Evolutionary conservation across 495 filamentous ascomycete genomes (phyloP), one percentile per base, ranked within the genome.

Genomic region (Trichoderma parareesei): DNA sequence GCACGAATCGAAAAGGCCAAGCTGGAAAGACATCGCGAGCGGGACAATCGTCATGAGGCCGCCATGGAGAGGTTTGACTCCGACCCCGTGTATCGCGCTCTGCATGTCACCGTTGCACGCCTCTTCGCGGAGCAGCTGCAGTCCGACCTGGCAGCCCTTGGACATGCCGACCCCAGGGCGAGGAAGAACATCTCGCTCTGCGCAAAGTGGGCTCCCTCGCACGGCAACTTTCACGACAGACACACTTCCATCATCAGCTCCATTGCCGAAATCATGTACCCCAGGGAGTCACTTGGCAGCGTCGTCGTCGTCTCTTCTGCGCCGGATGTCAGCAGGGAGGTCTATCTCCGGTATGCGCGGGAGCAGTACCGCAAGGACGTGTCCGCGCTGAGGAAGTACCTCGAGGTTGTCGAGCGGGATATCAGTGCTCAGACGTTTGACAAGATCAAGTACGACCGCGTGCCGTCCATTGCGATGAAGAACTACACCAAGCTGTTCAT

Each of bases 121-220:
- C 72, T 81, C 10, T 83, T 83, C 67, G 80, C 76, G 9, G 71
- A 71, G 7, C 79, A 82, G 72, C 74, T 83, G 9, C 71, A 70
- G 53, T 20, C 62, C 27, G 81, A 83, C 64, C n/a, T 73, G 6
- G 67, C 71, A 9, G 65, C 72, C 0, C 73, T 82, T 7, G 46
- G 68, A 3, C 67, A 70, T 18, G 67, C 66, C 9, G 70, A 76
- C 35, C 67, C 65, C 62, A 67, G 68, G 62, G 72, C 73, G 6
- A 67, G 71, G 43, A 70, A 68, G 41, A 66, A 66, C 18, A 74
- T 83, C 69, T 78, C 78, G 0, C 72, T 82, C 0, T 78, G 77
- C 38, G 78, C 69, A n/a, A 83, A 83, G 66, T 82, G 81, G 81
- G 77, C 79, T 1, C 81, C 81, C 0, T 73, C 70, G 5, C 67